These are phyloP conservation scores for Stephania cephalantha DNA, from an alignment of 164 flowering plant genomes.

Conservation along the genomic window DNA sequence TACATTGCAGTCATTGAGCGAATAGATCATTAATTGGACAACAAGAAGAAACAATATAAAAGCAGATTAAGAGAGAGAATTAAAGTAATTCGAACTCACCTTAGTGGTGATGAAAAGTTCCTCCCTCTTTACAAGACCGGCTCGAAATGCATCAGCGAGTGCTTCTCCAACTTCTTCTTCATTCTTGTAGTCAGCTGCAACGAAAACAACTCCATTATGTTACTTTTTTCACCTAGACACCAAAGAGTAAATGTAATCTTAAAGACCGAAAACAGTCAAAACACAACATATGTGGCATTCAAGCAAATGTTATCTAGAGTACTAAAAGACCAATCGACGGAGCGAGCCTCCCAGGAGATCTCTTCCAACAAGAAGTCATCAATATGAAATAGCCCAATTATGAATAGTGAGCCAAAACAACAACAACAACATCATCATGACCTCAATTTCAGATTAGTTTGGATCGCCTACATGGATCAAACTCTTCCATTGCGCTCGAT, in stretches of 20 bases:
- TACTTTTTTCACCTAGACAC: not conserved
- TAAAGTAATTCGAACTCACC: slow-evolving; percentile 26
- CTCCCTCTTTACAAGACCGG: slow-evolving; percentile 84
- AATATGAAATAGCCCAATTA: not conserved
- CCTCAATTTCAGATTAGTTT: too few species aligned
- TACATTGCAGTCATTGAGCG: not conserved
- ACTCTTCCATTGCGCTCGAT: too few species aligned
- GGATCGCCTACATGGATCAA: too few species aligned
- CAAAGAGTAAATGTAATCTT: not conserved
- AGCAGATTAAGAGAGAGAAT: not conserved
- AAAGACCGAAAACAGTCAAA: not conserved
- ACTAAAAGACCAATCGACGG: not conserved
- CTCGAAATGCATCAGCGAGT: slow-evolving; percentile 59
- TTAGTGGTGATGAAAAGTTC: slow-evolving; percentile 90
- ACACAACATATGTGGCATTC: not conserved
- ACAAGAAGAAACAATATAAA: not conserved
- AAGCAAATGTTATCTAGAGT: not conserved
- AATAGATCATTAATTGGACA: not conserved
- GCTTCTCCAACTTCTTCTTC: slow-evolving; percentile 91
- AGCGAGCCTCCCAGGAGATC: not conserved
- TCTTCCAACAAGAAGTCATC: not conserved
- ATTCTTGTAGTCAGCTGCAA: slow-evolving; percentile 84
- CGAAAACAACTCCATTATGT: not conserved
- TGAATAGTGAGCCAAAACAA: too few species aligned
- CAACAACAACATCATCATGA: too few species aligned